phyloP scores from a whole-genome alignment of 176 grass and related monocot species.

The Melocanna baccifera region DNA sequence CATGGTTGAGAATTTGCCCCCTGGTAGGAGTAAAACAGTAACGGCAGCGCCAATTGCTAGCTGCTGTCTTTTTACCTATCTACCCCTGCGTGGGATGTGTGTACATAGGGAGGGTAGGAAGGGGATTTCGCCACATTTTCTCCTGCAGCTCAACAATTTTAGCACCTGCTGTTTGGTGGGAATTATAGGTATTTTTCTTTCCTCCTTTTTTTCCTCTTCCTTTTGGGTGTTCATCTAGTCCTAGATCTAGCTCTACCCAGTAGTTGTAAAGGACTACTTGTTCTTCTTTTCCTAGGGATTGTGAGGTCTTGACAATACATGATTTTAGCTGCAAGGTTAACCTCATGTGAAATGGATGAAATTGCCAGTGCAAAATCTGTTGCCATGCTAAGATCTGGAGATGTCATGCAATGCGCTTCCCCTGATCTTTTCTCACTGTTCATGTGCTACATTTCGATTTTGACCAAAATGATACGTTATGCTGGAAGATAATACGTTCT shows the following conservation, averaged over 20 bases:
- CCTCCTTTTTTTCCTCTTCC: background rate
- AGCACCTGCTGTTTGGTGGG: conserved; percentile 35
- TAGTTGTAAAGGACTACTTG: conserved; percentile 10
- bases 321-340: conserved; percentile 44
- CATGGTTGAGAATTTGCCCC: conserved; percentile 2
- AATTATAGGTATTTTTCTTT: background rate
- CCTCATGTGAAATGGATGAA: conserved; percentile 20
- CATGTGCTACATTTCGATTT: background rate
- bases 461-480: background rate
- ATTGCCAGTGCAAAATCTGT: background rate
- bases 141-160: conserved; percentile 45
- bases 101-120: conserved; percentile 34
- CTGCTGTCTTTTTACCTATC: background rate
- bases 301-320: conserved; percentile 28
- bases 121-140: conserved; percentile 25
- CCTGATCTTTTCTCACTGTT: background rate
- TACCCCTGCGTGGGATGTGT: conserved; percentile 15
- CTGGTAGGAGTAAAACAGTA: background rate
- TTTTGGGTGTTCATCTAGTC: conserved; percentile 17
- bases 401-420: background rate
- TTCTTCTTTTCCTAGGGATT: conserved; percentile 14
- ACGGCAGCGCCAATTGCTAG: conserved; percentile 21
- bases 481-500: background rate
- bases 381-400: background rate
- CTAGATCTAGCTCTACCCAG: conserved; percentile 27